Conservation (phyloP, 805 yeast genomes). For the Teunomyces tritomae region DNA sequence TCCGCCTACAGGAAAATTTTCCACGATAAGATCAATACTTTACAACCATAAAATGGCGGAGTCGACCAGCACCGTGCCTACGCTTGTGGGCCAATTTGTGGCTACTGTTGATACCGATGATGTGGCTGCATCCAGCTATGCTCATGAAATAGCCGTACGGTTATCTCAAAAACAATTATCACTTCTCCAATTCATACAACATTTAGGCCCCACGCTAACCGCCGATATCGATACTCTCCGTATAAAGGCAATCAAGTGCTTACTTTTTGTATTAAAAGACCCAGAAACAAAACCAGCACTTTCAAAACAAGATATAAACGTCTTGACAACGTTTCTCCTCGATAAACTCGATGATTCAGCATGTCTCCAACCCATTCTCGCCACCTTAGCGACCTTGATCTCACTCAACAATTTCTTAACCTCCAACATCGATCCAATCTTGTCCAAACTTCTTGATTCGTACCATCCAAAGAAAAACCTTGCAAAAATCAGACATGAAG, state of each 20-base stretch:
- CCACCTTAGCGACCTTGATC: constrained; percentile 53
- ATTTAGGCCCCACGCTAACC: constrained; percentile 61
- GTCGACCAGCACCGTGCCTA: constrained; percentile 18
- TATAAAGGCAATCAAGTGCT: constrained; percentile 42
- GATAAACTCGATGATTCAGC: constrained; percentile 67
- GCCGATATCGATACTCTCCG: constrained; percentile 56
- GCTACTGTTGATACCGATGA: constrained; percentile 30
- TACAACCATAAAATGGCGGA: neutral
- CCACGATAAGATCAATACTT: constrained; percentile 1
- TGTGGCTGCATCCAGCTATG: constrained; percentile 12
- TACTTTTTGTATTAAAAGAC: constrained; percentile 32
- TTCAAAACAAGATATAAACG: constrained; percentile 47
- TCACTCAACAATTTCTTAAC: constrained; percentile 48
- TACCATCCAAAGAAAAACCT: constrained; percentile 58
- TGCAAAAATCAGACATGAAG: constrained; percentile 59
- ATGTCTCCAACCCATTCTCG: constrained; percentile 50
- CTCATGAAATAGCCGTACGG: constrained; percentile 21
- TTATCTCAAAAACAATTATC: constrained; percentile 24
- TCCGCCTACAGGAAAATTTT: constrained; percentile 1
- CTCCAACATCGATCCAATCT: constrained; percentile 10
- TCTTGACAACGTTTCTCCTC: constrained; percentile 54
- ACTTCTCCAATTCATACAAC: constrained; percentile 53
- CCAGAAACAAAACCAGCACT: constrained; percentile 21
- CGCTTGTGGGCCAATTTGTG: constrained; percentile 37
- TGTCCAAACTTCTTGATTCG: constrained; percentile 4